Base-by-base conservation (phyloP, 768 basidiomycete species). In the Tremella mesenterica region DNA sequence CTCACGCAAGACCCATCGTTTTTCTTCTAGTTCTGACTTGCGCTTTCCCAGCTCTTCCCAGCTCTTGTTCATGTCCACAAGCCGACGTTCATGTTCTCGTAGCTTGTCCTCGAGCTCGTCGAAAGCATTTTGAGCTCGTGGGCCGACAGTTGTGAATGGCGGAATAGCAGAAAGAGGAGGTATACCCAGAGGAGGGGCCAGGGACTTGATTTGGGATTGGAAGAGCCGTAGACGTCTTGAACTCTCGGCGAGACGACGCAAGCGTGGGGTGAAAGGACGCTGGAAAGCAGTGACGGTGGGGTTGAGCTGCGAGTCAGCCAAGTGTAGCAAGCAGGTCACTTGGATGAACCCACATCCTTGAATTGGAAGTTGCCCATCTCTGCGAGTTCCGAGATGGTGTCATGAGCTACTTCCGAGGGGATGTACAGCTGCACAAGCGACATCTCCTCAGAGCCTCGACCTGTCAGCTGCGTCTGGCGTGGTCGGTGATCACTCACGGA, bases 351-450 rank as follows among this genome's bases (percentile, higher is more conserved):
- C 63, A 92, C 90, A 75, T 99, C 95, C 77, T 92, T 93, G 76
- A 97, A 95, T 72, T 97, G 90, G 25, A 97, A 86, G 74, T 93
- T 81, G 43, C 92, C 90, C 39, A 96, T 82, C 74, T 95, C 90
- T 61, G 89, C 95, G 16, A 99, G 82, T 72, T 93, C 90, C 48
- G 86, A 84, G 56, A 96, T 88, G 44, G 93, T 88, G 70, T 96
- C 90, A 74, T 99, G 95, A 26, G 92, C 89, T 57, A 93, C 89
- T 79, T 99, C 95, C 33, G 87, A 85, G 39, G 93, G 95, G 63
- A 96, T 86, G 71, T 90, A 92, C 67, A 99, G 83, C 79, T 96
- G 90, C 59, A 93, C 86, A 76, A 92, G 78, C 79, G 90, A 93
- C 92, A 96, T 96, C 78, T 83, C 81, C 77, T 95, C 92, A 80